These are phyloP conservation scores for Entamoeba histolytica DNA, from an alignment of 208 protist species.

Conservation along the genomic window DNA sequence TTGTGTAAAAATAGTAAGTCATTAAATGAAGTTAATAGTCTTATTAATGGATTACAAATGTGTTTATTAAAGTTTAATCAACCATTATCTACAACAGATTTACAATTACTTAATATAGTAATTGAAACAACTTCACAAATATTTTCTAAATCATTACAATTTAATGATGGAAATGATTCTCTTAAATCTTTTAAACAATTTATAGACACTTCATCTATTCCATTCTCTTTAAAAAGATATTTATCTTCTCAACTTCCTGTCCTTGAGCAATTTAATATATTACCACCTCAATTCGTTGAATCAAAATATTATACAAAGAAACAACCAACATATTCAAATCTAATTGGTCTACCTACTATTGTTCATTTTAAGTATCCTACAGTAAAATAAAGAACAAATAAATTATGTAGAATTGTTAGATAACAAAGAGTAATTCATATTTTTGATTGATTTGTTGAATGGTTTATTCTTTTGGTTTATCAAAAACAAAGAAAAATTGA, in stretches of 20 bases:
- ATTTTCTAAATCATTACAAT: background rate
- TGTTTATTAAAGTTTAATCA: background rate
- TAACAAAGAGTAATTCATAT: too few relatives aligned
- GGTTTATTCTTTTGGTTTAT: too few relatives aligned
- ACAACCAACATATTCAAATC: background rate
- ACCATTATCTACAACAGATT: background rate
- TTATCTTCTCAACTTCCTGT: background rate
- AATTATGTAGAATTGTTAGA: too few relatives aligned
- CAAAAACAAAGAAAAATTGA: too few relatives aligned
- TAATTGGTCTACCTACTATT: background rate
- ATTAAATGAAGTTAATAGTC: background rate
- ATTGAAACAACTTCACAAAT: background rate
- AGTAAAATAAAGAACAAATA: too few relatives aligned
- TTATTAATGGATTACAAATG: background rate
- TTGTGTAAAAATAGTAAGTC: background rate
- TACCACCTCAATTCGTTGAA: background rate
- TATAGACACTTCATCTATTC: background rate
- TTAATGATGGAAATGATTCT: background rate
- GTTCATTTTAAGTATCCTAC: background rate
- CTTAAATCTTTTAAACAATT: background rate
- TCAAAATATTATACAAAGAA: background rate
- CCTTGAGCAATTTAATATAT: background rate
- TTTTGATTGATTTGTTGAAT: too few relatives aligned
- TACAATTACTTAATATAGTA: background rate
- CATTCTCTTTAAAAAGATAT: background rate